phyloP scores from a whole-genome alignment of 805 yeast genomes.

The Nematodospora valgi region DNA sequence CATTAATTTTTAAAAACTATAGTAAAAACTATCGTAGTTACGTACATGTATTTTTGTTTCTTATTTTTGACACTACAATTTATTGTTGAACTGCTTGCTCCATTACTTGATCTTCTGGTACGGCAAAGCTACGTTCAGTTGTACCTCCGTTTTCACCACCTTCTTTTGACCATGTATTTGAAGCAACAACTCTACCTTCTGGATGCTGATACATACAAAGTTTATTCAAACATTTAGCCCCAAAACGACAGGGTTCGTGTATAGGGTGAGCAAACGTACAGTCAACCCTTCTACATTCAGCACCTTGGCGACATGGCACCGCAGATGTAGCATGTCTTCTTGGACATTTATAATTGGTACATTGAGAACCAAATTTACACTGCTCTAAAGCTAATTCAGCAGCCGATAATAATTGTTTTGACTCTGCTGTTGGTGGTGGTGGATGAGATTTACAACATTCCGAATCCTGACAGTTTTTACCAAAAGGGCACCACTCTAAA shows the following conservation, averaged over 20 bases:
- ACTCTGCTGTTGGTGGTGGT: slow-evolving; percentile 57
- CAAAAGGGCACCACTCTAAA: slow-evolving; percentile 74
- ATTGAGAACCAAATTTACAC: slow-evolving; percentile 73
- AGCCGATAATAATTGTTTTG: slow-evolving; percentile 11
- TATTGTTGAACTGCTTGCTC: slow-evolving; percentile 49
- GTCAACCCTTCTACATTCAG: slow-evolving; percentile 71
- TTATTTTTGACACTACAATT: slow-evolving; percentile 1
- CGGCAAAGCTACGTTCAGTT: slow-evolving; percentile 69
- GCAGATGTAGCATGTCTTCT: slow-evolving; percentile 79
- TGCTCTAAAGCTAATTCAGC: slow-evolving; percentile 57
- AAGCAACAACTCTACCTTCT: slow-evolving; percentile 52
- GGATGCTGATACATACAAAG: slow-evolving; percentile 79
- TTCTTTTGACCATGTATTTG: slow-evolving; percentile 36
- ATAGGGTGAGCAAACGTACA: slow-evolving; percentile 84
- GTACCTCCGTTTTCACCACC: slow-evolving; percentile 27
- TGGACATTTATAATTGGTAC: slow-evolving; percentile 77
- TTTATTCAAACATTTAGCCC: slow-evolving; percentile 66
- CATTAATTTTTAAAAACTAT: slow-evolving; percentile 1
- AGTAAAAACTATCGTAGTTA: not conserved
- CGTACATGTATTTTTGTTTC: slow-evolving; percentile 2
- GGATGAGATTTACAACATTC: slow-evolving; percentile 78
- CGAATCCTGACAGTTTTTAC: slow-evolving; percentile 59
- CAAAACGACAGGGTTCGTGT: slow-evolving; percentile 76
- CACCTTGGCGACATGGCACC: slow-evolving; percentile 79
- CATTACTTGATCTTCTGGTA: slow-evolving; percentile 68